A percentile compares a stretch with the other conserved stretches of the same genome.
These are phyloP conservation scores for Tephrocybe sp. DNA, from an alignment of 768 basidiomycete genomes.

Conservation along the genomic window DNA sequence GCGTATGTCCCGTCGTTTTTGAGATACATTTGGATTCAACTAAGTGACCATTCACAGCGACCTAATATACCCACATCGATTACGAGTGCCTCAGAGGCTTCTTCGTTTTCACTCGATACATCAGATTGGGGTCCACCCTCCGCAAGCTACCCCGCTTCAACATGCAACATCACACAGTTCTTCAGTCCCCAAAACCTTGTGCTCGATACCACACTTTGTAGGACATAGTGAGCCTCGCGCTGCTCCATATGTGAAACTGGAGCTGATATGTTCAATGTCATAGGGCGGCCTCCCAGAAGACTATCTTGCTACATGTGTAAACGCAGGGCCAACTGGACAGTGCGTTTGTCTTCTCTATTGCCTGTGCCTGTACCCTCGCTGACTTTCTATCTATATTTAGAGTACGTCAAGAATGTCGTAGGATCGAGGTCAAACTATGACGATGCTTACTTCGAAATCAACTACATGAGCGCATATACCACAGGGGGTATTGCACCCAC, in stretches of 20 bases:
- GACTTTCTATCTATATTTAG: not conserved
- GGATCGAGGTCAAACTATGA: slow-evolving; percentile 39
- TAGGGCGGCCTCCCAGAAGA: slow-evolving; percentile 41
- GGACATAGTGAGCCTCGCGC: slow-evolving; percentile 30
- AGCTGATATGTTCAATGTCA: not conserved
- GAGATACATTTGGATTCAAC: slow-evolving; percentile 12
- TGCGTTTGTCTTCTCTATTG: slow-evolving; percentile 26
- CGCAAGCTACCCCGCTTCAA: slow-evolving; percentile 34
- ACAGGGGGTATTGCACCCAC: slow-evolving; percentile 27
- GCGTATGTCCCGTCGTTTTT: slow-evolving; percentile 25
- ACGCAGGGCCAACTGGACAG: slow-evolving; percentile 30
- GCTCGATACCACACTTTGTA: slow-evolving; percentile 54
- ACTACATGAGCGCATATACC: slow-evolving; percentile 47
- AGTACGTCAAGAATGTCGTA: slow-evolving; percentile 52
- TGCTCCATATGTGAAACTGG: no score
- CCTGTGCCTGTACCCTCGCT: not conserved
- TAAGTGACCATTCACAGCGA: slow-evolving; percentile 25
- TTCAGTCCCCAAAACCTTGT: slow-evolving; percentile 47
- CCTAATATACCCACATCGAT: slow-evolving; percentile 36
- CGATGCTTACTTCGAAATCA: slow-evolving; percentile 63
- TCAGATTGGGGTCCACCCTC: slow-evolving; percentile 42
- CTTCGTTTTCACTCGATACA: slow-evolving; percentile 30
- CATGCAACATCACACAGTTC: slow-evolving; percentile 38
- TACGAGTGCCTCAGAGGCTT: slow-evolving; percentile 17
- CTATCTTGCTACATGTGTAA: slow-evolving; percentile 35